Base-by-base conservation (phyloP, 2,329 filamentous ascomycete genomes). In the Ophiostoma piceae region DNA sequence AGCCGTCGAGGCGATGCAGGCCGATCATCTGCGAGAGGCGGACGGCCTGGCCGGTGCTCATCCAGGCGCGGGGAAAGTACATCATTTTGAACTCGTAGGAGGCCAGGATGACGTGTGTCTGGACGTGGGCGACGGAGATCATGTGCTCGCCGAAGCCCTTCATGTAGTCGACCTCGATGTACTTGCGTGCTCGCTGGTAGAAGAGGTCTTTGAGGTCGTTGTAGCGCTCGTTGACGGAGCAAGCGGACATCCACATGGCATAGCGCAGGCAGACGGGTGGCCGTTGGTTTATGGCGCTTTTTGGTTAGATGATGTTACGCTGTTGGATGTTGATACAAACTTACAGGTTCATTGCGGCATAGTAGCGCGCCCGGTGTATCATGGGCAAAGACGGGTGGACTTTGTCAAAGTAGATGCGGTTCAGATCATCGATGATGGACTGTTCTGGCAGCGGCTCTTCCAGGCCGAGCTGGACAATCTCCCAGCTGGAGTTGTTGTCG, bases 31-130 rank as follows among this genome's bases (percentile, higher is more conserved):
- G 90, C 67, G 87, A 87, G 69, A 98, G 80, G 67, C 94, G 87
- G n/a, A 90, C 87, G 4, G 90, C 90, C 72, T 91, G 85, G 29
- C 94, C 95, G 2, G 92, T 90, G 74, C 92, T 97, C 81, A 97
- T 88, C 95, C 95, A 98, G 0, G 95, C 95, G 74, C 95, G 84
- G 1, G 95, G 94, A 75, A 98, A 98, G 78, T 93, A 96, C 92
- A 98, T 97, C 85, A 92, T 91, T 80, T 94, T 97, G 83, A 97
- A 98, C 78, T 99, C 95, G 75, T 96, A 97, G 0, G 86, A 88
- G 6, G 89, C 87, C 66, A 96, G 84, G 26, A 98, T 82, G 35
- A 88, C 83, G 84, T 96, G 96, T 0, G 92, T 88, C 78, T 99
- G 95, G 67, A 90, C 91, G 78, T 97, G 92, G 19, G 90, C 89